Base-by-base conservation (phyloP, 352 stramenopile genomes). In the Phytophthora litchii region DNA sequence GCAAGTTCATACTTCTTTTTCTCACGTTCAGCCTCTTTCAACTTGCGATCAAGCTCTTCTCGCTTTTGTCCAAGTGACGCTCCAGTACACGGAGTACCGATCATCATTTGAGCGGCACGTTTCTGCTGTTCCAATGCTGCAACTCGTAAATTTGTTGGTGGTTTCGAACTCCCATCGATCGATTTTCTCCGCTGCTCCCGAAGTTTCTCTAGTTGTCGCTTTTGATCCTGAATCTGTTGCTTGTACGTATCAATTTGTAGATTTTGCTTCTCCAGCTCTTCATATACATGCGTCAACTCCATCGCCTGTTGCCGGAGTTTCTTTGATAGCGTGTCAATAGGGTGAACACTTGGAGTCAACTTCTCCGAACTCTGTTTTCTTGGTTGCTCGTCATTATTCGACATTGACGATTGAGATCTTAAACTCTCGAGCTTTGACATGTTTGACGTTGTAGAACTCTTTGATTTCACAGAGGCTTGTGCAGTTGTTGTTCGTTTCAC, bases 281-380 rank as follows among this genome's bases (percentile, higher is more conserved):
- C 82, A 46, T 93, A 89, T 49, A 91, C 69, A 3, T 74, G 54
- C 0, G 79, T 91, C 42, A 93, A 73, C 60, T 93, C 84, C 44
- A 67, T 64, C 9, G 82, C 84, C 37, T 93, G 84, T 20, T 86
- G 71, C 0, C 84, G 68, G 27, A 93, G 65, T 54, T 92, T 93
- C 61, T 89, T 90, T 7, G 83, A 75, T 8, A 93, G 53, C 3
- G 72, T 81, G 32, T 91, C 83, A 16, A 91, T 76, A 9, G 82
- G 82, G 51, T 86, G 69, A 4, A 74, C 55, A 20, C 68, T 75
- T 21, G 68, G 59, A 14, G 8, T 54, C 6, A 60, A 51, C 6
- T 49, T 73, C 6, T 48, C 41, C 11, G 44, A 40, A 17, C 20
- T 64, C 36, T 60, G 56, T 9, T 60, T 63, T 6, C n/a, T 23